Conservation (phyloP, 306 rosid species). For the Citrullus mucosospermus region DNA sequence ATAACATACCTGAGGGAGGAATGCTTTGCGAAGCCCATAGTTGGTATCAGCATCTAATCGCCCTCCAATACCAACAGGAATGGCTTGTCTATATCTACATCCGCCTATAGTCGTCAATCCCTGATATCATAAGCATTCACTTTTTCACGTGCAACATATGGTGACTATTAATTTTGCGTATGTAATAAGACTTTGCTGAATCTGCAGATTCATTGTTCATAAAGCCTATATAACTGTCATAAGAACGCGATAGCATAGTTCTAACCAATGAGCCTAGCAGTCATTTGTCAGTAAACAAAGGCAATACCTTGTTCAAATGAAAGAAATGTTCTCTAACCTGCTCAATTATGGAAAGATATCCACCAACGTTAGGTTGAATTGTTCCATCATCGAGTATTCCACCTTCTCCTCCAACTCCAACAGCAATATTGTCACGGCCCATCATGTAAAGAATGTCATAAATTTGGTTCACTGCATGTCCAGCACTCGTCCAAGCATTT, state of each 20-base stretch:
- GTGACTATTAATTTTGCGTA: background rate
- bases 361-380: constrained; percentile 74
- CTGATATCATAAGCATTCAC: constrained; percentile 21
- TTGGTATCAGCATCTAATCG: constrained; percentile 56
- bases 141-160: background rate
- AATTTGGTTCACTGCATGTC: constrained; percentile 83
- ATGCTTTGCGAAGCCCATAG: constrained; percentile 66
- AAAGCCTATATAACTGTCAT: background rate
- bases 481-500: constrained; percentile 83
- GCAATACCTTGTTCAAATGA: background rate
- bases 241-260: background rate
- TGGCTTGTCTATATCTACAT: constrained; percentile 82
- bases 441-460: constrained; percentile 87
- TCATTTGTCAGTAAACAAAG: background rate
- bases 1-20: constrained; percentile 70
- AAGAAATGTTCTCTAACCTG: constrained; percentile 34
- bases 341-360: constrained; percentile 80
- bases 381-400: constrained; percentile 65
- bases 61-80: constrained; percentile 65
- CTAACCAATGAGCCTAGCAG: background rate
- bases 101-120: constrained; percentile 64
- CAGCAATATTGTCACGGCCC: constrained; percentile 72
- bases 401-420: constrained; percentile 95
- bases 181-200: background rate
- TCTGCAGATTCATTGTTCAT: background rate